Conservation (phyloP, 371 early-diverging fungal species). For the Rozella allomycis region DNA sequence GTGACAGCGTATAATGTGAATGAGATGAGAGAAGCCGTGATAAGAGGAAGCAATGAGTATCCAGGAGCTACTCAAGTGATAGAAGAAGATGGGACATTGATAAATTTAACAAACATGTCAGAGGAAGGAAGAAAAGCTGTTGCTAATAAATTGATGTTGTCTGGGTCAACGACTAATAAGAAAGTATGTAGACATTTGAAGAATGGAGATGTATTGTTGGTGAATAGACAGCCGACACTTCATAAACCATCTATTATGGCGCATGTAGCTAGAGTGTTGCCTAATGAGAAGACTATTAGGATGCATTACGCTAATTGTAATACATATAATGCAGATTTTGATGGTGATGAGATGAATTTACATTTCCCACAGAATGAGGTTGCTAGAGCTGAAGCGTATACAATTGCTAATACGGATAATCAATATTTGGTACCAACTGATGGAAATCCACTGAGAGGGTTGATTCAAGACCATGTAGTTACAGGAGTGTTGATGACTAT, state of each 20-base stretch:
- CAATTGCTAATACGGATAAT: slow-evolving; percentile 85
- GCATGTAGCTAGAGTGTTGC: slow-evolving; percentile 87
- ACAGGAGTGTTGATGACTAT: slow-evolving; percentile 84
- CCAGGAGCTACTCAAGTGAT: slow-evolving; percentile 92
- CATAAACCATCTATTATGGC: slow-evolving; percentile 99
- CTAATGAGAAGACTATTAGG: slow-evolving; percentile 94
- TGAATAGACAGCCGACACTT: slow-evolving; percentile 99
- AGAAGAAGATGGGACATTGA: slow-evolving; percentile 76
- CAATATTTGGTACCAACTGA: slow-evolving; percentile 96
- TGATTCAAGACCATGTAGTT: slow-evolving; percentile 98
- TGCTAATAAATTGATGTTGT: slow-evolving; percentile 83
- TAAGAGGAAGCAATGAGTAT: slow-evolving; percentile 93
- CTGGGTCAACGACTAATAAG: slow-evolving; percentile 51
- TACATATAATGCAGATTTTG: slow-evolving; percentile 98
- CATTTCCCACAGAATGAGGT: slow-evolving; percentile 97
- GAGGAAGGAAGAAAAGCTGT: slow-evolving; percentile 78
- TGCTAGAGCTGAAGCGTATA: slow-evolving; percentile 81
- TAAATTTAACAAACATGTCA: slow-evolving; percentile 49
- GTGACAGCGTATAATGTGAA: slow-evolving; percentile 89
- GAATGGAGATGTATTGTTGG: slow-evolving; percentile 89
- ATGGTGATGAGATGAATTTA: slow-evolving; percentile 99
- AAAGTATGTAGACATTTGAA: slow-evolving; percentile 90
- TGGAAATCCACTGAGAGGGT: slow-evolving; percentile 94
- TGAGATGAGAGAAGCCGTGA: slow-evolving; percentile 76
- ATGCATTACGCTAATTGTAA: slow-evolving; percentile 98